These are phyloP conservation scores for Pseudogymnoascus sp. DNA, from an alignment of 2,329 filamentous ascomycete genomes.

Conservation along the genomic window DNA sequence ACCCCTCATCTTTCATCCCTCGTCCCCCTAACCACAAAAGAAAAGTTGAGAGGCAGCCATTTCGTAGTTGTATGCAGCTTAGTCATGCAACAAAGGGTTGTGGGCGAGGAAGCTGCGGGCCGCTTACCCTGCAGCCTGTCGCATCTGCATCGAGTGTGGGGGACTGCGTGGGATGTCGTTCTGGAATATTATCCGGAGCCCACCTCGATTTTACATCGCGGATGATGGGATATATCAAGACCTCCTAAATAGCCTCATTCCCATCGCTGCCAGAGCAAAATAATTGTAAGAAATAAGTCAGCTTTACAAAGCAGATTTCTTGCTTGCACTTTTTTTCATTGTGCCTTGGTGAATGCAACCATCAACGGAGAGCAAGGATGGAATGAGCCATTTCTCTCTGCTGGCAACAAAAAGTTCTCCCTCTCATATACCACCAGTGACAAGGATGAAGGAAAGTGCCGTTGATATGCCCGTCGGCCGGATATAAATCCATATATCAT, in stretches of 20 bases:
- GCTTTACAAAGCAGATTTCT: background rate
- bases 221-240: background rate
- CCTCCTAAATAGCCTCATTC: background rate
- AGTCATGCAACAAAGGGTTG: background rate
- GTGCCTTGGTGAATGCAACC: background rate
- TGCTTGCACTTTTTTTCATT: background rate
- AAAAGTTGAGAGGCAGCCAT: background rate
- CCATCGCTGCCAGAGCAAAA: background rate
- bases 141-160: background rate
- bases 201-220: background rate
- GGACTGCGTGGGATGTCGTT: background rate
- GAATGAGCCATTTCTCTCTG: background rate
- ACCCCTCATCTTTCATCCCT: background rate
- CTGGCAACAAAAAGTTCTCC: background rate
- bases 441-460: background rate
- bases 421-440: background rate
- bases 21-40: background rate
- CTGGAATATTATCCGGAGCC: background rate
- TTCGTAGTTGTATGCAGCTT: background rate
- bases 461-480: background rate
- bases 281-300: constrained; percentile 1
- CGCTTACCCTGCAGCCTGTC: background rate
- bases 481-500: background rate
- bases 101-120: constrained; percentile 3
- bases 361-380: background rate